phyloP scores from a whole-genome alignment of 129 eudicot genomes.

The Pittosporum tobira region DNA sequence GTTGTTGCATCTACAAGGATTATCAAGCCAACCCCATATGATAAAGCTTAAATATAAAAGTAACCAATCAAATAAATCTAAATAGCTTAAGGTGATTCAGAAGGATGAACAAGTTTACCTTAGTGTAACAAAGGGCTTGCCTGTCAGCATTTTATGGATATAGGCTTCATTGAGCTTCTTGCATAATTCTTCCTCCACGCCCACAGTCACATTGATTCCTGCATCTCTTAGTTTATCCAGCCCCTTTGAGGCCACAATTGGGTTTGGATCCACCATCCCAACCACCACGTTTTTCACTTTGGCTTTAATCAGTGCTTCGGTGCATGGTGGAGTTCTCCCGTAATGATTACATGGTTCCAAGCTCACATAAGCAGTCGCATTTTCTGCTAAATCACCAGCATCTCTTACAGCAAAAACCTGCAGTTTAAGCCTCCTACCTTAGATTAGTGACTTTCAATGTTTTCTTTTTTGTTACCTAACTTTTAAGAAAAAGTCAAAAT shows the following conservation, averaged over 20 bases:
- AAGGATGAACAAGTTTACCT: conserved; percentile 31
- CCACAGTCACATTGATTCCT: conserved; percentile 73
- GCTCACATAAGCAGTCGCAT: conserved; percentile 87
- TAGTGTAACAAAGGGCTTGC: conserved; percentile 71
- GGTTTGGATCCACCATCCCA: conserved; percentile 98
- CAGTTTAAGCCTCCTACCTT: conserved; percentile 10
- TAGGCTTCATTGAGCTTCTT: conserved; percentile 79
- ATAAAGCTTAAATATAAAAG: conserved; percentile 1
- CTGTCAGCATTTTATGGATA: conserved; percentile 78
- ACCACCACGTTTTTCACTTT: conserved; percentile 79
- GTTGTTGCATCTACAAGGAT: not conserved
- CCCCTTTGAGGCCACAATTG: conserved; percentile 86
- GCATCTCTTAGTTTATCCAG: conserved; percentile 60
- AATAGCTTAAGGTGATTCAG: not conserved
- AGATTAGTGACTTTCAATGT: not conserved
- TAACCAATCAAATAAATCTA: not conserved
- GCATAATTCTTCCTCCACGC: conserved; percentile 87
- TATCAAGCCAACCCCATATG: not conserved
- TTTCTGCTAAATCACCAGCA: conserved; percentile 85
- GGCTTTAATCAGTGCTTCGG: conserved; percentile 84
- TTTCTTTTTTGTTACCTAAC: not conserved
- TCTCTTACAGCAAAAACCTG: conserved; percentile 96
- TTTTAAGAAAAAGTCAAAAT: not conserved
- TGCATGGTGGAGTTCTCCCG: conserved; percentile 97
- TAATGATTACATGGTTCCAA: conserved; percentile 95